Evolutionary conservation across 495 filamentous ascomycete species (phyloP), one percentile per base, ranked within the genome.

Genomic region (Tetracladium setigerum): DNA sequence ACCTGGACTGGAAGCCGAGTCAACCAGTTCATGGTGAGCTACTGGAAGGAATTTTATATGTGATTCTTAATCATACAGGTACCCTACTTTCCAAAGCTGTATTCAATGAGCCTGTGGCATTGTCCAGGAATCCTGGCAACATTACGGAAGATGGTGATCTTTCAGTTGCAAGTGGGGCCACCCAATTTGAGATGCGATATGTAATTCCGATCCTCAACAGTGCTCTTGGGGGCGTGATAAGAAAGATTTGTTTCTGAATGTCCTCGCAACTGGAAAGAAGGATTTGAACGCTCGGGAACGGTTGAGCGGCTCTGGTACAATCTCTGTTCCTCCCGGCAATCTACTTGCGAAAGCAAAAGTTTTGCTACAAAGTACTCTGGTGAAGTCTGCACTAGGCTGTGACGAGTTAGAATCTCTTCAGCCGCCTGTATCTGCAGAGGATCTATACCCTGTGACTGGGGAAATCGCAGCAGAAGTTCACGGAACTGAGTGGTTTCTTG

Each of bases 401-500:
- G 31, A 41, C 1, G 47, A 43, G 6, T 27, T 50, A 7, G 49
- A 55, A 11, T 37, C 45, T 34, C 35, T 59, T 39, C 42, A 36
- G 31, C 48, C 43, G 15, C 44, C 55, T 13, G 17, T 41, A 19
- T 15, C 11, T 2, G 0, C 9, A 8, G 22, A 34, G 6, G 30
- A 14, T 14, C 12, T 14, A 9, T 4, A 11, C 18, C 5, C 5
- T 22, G 33, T 19, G 9, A 7, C 22, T 7, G 7, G 7, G 22
- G 22, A 27, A 27, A 27, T 3, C 7, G 22, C 22, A 27, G 22
- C 3, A 27, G 49, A 55, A 18, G 12, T 33, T 19, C 52, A 50
- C 47, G 52, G 49, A 43, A 53, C 65, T 1, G 69, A 75, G 12
- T 76, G 71, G 71, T 69, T 74, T 49, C 57, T 64, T 2, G 62